Conservation (phyloP, 2,329 filamentous ascomycete genomes). For the Botrytis medusae region DNA sequence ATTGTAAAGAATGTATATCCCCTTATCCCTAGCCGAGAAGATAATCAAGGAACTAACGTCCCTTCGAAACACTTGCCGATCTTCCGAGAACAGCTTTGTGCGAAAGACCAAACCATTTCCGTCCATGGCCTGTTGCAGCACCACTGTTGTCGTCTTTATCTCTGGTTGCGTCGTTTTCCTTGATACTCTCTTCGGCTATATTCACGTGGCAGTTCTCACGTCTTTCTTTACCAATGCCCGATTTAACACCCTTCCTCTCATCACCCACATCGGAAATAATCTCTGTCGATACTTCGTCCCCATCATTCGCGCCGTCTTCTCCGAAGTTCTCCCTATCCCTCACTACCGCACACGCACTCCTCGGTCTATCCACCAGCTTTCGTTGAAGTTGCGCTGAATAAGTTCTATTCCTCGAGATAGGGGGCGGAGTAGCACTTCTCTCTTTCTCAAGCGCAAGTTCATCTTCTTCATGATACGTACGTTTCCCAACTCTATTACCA, state of each 20-base stretch:
- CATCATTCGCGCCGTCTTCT: slow-evolving; percentile 17
- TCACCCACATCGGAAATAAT: background rate
- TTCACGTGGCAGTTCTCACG: slow-evolving; percentile 19
- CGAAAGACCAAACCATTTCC: slow-evolving; percentile 29
- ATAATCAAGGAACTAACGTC: background rate
- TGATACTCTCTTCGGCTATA: slow-evolving; percentile 5
- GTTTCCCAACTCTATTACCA: slow-evolving; percentile 4
- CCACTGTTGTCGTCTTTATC: background rate
- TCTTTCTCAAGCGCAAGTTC: slow-evolving; percentile 19
- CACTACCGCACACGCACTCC: slow-evolving; percentile 23
- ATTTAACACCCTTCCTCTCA: background rate
- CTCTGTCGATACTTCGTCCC: background rate
- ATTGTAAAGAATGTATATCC: background rate
- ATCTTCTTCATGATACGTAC: slow-evolving; percentile 14
- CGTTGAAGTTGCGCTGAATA: slow-evolving; percentile 2
- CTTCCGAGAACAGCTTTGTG: slow-evolving; percentile 7
- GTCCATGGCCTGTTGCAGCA: background rate
- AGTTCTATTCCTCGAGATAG: slow-evolving; percentile 31
- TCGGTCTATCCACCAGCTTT: slow-evolving; percentile 24
- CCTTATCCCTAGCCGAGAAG: background rate
- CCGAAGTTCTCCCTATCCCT: slow-evolving; percentile 16
- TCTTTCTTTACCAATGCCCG: background rate
- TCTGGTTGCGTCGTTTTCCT: background rate
- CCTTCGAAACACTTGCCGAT: slow-evolving; percentile 6
- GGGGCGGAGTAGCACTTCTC: slow-evolving; percentile 36